Evolutionary conservation across 306 rosid species (phyloP).

Genomic region (Rubus parviflorus): DNA sequence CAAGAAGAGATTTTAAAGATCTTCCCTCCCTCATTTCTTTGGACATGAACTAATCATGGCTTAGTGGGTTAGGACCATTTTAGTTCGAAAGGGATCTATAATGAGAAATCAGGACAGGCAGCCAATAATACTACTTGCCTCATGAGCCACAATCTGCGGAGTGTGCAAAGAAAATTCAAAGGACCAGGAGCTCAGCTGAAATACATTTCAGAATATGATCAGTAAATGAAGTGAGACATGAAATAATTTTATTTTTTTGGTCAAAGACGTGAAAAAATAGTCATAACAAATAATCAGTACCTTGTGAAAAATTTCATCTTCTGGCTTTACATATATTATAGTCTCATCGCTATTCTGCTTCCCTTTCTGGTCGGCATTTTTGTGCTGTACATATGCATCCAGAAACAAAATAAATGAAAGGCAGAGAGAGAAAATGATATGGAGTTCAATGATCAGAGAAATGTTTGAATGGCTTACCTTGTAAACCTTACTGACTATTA

Average conservation of each 20-base stretch:
- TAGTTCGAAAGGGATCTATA: not conserved
- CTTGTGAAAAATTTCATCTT: conserved; percentile 85
- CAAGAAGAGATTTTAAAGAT: not conserved
- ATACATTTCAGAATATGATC: conserved; percentile 28
- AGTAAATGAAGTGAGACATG: not conserved
- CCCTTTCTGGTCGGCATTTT: conserved; percentile 43
- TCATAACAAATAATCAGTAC: conserved; percentile 33
- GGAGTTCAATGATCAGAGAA: not conserved
- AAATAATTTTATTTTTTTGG: too few relatives aligned
- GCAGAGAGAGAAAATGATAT: not conserved
- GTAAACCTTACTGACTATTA: conserved; percentile 63
- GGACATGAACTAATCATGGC: not conserved
- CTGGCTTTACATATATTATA: conserved; percentile 63
- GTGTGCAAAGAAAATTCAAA: conserved; percentile 57
- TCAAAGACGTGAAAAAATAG: not conserved
- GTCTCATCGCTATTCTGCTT: conserved; percentile 38
- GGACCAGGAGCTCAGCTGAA: conserved; percentile 78
- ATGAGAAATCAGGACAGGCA: not conserved
- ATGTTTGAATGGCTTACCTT: conserved; percentile 50
- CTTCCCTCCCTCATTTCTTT: not conserved
- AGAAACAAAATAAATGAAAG: conserved; percentile 8
- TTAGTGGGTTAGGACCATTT: too few relatives aligned
- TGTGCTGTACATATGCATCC: conserved; percentile 48
- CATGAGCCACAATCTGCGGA: conserved; percentile 49
- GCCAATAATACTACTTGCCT: conserved; percentile 47